Evolutionary conservation across 306 rosid genomes (phyloP).

Genomic region (Dryas octopetala): DNA sequence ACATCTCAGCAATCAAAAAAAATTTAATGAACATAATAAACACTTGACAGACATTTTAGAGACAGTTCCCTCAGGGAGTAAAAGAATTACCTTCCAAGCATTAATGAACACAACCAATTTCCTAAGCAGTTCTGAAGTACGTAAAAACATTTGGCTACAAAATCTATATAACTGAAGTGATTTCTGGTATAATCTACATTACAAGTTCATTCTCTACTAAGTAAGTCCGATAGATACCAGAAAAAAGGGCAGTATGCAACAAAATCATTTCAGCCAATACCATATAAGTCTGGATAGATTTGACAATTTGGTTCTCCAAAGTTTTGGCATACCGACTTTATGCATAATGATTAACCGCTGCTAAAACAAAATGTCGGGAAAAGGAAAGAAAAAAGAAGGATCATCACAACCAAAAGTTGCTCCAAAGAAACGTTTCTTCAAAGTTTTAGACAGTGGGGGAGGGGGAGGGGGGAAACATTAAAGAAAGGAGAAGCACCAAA

Average conservation of each 20-base stretch:
- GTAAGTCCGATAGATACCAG: not conserved
- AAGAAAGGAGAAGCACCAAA: not conserved
- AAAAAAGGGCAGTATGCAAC: not conserved
- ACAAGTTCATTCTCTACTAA: not conserved
- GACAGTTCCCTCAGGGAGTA: not conserved
- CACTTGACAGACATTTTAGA: slow-evolving; percentile 6
- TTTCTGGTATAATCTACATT: not conserved
- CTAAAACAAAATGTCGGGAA: not conserved
- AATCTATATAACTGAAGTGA: not conserved
- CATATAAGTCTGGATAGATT: too few relatives aligned
- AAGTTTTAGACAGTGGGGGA: not conserved
- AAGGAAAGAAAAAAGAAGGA: not conserved
- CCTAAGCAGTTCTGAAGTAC: not conserved
- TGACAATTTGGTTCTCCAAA: too few relatives aligned
- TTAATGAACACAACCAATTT: not conserved
- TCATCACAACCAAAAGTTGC: not conserved
- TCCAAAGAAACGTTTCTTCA: not conserved
- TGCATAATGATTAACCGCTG: not conserved
- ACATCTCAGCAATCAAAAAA: not conserved
- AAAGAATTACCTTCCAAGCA: not conserved
- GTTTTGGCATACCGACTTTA: not conserved
- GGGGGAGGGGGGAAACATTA: too few relatives aligned
- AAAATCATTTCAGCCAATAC: not conserved
- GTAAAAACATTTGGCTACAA: not conserved
- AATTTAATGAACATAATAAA: not conserved